phyloP scores from a whole-genome alignment of 208 protist species.

The Novymonas esmeraldas region DNA sequence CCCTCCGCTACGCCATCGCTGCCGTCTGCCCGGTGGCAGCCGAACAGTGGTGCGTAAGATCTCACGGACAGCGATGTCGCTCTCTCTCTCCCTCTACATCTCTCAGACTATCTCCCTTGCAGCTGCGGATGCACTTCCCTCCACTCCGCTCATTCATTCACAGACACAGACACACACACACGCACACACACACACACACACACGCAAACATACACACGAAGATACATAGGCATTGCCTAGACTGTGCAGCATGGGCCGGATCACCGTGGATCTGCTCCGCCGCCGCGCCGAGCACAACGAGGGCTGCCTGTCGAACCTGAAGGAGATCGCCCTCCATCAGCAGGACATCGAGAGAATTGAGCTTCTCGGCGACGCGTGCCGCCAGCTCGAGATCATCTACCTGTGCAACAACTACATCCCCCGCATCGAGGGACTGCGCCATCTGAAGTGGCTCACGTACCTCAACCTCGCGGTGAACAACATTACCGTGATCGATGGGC shows the following conservation, averaged over 20 bases:
- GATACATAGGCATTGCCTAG: neutral
- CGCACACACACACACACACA: slow-evolving; percentile 12
- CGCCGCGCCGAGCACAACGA: slow-evolving; percentile 98
- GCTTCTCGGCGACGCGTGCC: slow-evolving; percentile 80
- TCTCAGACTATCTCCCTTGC: no score
- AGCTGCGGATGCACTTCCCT: no score
- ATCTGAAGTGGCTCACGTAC: slow-evolving; percentile 97
- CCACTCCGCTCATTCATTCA: no score
- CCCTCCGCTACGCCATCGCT: no score
- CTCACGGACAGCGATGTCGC: no score
- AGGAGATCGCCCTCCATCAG: slow-evolving; percentile 97
- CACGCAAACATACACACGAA: slow-evolving; percentile 7
- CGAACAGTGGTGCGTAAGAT: no score
- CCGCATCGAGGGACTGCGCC: slow-evolving; percentile 93
- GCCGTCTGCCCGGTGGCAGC: no score
- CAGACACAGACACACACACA: neutral
- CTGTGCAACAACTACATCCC: slow-evolving; percentile 97
- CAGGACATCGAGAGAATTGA: slow-evolving; percentile 96
- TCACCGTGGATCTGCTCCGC: slow-evolving; percentile 93
- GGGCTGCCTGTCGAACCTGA: slow-evolving; percentile 91
- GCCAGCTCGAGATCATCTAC: slow-evolving; percentile 95
- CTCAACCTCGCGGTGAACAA: slow-evolving; percentile 98
- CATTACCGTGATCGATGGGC: slow-evolving; percentile 92
- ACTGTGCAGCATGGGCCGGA: slow-evolving; percentile 48
- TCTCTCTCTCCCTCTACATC: neutral